Percentiles rank a stretch among this genome's conserved stretches.
phyloP scores from a whole-genome alignment of 495 filamentous ascomycete species.

The Trichocladium uniseriatum region DNA sequence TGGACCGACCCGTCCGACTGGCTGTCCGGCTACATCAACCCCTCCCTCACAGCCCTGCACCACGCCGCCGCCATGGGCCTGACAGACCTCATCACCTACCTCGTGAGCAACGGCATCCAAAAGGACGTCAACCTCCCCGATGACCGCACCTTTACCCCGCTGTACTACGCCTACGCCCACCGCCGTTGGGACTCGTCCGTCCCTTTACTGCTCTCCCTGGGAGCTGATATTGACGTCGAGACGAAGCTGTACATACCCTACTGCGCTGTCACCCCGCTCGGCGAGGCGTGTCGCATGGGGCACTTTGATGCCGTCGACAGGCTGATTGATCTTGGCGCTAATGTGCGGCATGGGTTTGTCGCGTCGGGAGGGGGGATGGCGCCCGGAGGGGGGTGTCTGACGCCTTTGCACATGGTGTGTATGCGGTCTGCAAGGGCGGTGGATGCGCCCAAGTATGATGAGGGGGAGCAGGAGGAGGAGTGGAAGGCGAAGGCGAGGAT shows the following conservation, averaged over 20 bases:
- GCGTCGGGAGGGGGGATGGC: too few species aligned
- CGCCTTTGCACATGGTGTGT: slow-evolving; percentile 26
- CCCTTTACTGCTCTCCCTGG: slow-evolving; percentile 23
- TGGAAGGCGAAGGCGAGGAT: background rate
- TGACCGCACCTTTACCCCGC: slow-evolving; percentile 22
- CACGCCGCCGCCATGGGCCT: slow-evolving; percentile 24
- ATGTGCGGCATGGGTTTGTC: slow-evolving; percentile 20
- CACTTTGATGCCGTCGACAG: slow-evolving; percentile 24
- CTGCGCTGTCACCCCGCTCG: slow-evolving; percentile 26
- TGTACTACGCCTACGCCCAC: slow-evolving; percentile 29
- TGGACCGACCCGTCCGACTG: background rate
- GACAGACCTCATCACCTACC: slow-evolving; percentile 9
- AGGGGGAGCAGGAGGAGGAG: slow-evolving; percentile 10
- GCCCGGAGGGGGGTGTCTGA: too few species aligned
- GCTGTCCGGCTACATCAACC: background rate
- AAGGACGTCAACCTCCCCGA: slow-evolving; percentile 24
- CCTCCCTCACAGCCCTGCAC: slow-evolving; percentile 19
- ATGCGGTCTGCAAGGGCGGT: slow-evolving; percentile 18
- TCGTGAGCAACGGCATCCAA: slow-evolving; percentile 23
- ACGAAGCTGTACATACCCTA: slow-evolving; percentile 27
- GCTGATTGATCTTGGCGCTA: slow-evolving; percentile 28
- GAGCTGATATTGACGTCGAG: slow-evolving; percentile 28
- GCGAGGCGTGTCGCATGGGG: slow-evolving; percentile 29
- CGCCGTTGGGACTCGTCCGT: slow-evolving; percentile 25
- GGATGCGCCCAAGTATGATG: background rate